Base-by-base conservation (phyloP, 331 rosid species). In the Pyrus hybrid region DNA sequence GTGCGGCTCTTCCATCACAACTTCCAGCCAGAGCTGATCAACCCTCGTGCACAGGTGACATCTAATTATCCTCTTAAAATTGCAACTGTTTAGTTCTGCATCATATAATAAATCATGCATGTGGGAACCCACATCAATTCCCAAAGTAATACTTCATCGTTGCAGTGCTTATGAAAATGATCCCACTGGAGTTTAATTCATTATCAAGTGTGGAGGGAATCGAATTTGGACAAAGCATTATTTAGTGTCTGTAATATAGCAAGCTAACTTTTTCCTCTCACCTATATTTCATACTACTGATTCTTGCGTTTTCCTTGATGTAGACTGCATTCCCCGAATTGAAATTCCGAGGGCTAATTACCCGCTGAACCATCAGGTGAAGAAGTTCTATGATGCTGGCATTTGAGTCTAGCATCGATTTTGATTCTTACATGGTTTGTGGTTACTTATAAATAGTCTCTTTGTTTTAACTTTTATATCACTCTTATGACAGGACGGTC, bases 11-110 rank as follows among this genome's bases (percentile, higher is more conserved):
- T 87, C 98, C 98, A 69, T 84, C 87, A 45, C 90, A 93, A 85
- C 97, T 93, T 85, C 97, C 96, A 77, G 88, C 88, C 45, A 75
- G 89, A 86, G 98, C 98, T 79, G 93, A 89, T 83, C 87, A 88
- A 70, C 98, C 97, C 72, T 85, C 98, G 77, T 88, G 86, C 73
- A 88, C 93, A 12, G 93, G 98, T 91, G 88, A 58, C 63, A 74
- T 67, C 51, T 64, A 67, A 33, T 63, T 64, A 16, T 72, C 67
- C 35, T 6, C 28, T 67, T 12, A 62, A 76, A 32, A 2, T 37
- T 53, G 2, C 29, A n/a, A 26, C 8, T 5, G 29, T 63, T 20
- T 69, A 23, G 63, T 33, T 51, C 29, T 56, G 18, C 37, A 54
- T 64, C 66, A 43, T 41, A 23, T 13, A 6, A 25, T 54, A 21